Conservation (phyloP, 2,329 filamentous ascomycete species). For the Phaeosphaeria sp. region DNA sequence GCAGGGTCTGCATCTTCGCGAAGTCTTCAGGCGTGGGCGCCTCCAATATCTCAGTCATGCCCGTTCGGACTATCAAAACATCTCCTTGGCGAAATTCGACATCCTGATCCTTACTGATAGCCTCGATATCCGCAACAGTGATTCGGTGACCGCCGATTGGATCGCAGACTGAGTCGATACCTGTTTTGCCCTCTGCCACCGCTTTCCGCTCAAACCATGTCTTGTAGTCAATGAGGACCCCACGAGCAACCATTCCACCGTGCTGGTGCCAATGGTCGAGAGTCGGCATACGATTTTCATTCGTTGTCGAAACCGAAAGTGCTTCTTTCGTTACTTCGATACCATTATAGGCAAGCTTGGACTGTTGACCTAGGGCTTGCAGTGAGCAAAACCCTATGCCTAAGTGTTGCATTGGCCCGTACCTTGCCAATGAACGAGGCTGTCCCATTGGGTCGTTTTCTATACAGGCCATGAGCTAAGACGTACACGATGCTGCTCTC, state of each 20-base stretch:
- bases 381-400: no score
- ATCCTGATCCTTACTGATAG: slow-evolving; percentile 10
- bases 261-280: slow-evolving; percentile 19
- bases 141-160: slow-evolving; percentile 22
- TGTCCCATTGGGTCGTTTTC: slow-evolving; percentile 35
- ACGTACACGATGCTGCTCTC: neutral
- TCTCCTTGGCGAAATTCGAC: slow-evolving; percentile 18
- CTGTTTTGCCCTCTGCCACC: slow-evolving; percentile 9
- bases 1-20: slow-evolving; percentile 10
- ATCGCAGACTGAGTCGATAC: slow-evolving; percentile 13
- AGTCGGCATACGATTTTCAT: slow-evolving; percentile 17
- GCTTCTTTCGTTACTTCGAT: slow-evolving; percentile 15
- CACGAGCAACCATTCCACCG: slow-evolving; percentile 19
- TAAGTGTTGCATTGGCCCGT: neutral
- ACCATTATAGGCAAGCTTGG: slow-evolving; percentile 20
- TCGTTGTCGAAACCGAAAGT: slow-evolving; percentile 9
- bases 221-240: slow-evolving; percentile 17
- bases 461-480: neutral
- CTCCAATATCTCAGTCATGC: slow-evolving; percentile 13
- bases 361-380: slow-evolving; percentile 3
- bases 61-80: slow-evolving; percentile 29
- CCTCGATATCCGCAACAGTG: slow-evolving; percentile 16
- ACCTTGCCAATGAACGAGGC: slow-evolving; percentile 28
- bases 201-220: slow-evolving; percentile 18
- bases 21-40: slow-evolving; percentile 11